Percentiles rank a stretch among this genome's conserved stretches.
These are phyloP conservation scores for Aspergillaceae sp. DNA, from an alignment of 2,329 filamentous ascomycete genomes.

Conservation along the genomic window DNA sequence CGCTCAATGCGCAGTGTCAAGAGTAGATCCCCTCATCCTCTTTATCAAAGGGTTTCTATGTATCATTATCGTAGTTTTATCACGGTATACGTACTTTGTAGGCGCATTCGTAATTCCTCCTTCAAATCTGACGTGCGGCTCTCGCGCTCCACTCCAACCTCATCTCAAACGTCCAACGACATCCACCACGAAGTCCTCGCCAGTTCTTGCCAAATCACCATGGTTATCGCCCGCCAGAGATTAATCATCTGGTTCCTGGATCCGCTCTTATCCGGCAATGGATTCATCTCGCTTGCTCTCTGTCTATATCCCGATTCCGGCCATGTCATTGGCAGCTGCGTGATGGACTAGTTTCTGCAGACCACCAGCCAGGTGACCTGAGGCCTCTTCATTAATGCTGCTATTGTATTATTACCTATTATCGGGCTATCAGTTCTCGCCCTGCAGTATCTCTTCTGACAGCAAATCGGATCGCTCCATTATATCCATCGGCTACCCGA, in stretches of 20 bases:
- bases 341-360: neutral
- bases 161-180: neutral
- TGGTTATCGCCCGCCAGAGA: too few species aligned
- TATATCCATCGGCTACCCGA: neutral
- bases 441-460: neutral
- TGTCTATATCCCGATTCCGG: neutral
- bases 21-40: too few species aligned
- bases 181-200: neutral
- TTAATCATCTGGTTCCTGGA: too few species aligned
- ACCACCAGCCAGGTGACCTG: too few species aligned
- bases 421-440: neutral
- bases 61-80: too few species aligned
- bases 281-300: too few species aligned
- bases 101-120: neutral
- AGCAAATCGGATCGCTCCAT: neutral
- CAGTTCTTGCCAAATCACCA: too few species aligned
- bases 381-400: too few species aligned
- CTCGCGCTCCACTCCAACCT: neutral
- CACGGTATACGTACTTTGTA: neutral
- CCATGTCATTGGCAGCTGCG: neutral
- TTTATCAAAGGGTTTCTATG: too few species aligned
- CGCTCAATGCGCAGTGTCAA: too few species aligned
- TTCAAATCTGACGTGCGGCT: neutral
- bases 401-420: neutral
- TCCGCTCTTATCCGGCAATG: too few species aligned